Conservation (phyloP, 768 basidiomycete species). For the Clathrus columnatus region DNA sequence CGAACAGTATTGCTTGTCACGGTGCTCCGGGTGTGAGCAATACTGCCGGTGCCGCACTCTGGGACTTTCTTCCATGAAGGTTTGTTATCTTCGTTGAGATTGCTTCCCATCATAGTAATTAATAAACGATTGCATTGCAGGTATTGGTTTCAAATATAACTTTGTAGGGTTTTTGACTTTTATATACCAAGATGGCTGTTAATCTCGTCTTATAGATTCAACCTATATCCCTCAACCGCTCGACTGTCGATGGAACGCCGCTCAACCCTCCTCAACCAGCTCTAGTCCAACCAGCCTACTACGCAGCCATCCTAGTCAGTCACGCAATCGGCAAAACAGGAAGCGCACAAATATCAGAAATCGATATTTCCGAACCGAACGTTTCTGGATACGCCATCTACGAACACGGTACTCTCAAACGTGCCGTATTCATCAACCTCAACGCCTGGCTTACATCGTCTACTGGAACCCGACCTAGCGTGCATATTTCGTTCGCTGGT, state of each 20-base stretch:
- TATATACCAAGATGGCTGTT: slow-evolving; percentile 1
- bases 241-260: slow-evolving; percentile 45
- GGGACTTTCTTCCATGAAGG: slow-evolving; percentile 64
- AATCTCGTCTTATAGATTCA: slow-evolving; percentile 42
- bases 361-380: slow-evolving; percentile 32
- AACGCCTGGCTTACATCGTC: slow-evolving; percentile 34
- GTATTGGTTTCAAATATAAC: slow-evolving; percentile 65
- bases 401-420: slow-evolving; percentile 33
- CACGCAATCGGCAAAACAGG: slow-evolving; percentile 48
- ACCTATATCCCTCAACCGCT: slow-evolving; percentile 48
- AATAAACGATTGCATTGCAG: slow-evolving; percentile 1
- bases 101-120: slow-evolving; percentile 31
- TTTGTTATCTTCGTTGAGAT: slow-evolving; percentile 69
- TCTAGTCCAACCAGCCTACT: slow-evolving; percentile 60
- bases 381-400: slow-evolving; percentile 58
- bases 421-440: slow-evolving; percentile 53
- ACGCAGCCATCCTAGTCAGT: slow-evolving; percentile 50
- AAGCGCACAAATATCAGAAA: slow-evolving; percentile 35
- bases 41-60: slow-evolving; percentile 60
- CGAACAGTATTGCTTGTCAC: slow-evolving; percentile 35
- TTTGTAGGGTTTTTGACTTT: slow-evolving; percentile 30
- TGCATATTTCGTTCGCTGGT: slow-evolving; percentile 30
- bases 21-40: slow-evolving; percentile 54
- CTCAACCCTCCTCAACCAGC: slow-evolving; percentile 42
- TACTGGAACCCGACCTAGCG: slow-evolving; percentile 25